Evolutionary conservation across 2,329 filamentous ascomycete species (phyloP).

Genomic region (Bipolaris cookei): DNA sequence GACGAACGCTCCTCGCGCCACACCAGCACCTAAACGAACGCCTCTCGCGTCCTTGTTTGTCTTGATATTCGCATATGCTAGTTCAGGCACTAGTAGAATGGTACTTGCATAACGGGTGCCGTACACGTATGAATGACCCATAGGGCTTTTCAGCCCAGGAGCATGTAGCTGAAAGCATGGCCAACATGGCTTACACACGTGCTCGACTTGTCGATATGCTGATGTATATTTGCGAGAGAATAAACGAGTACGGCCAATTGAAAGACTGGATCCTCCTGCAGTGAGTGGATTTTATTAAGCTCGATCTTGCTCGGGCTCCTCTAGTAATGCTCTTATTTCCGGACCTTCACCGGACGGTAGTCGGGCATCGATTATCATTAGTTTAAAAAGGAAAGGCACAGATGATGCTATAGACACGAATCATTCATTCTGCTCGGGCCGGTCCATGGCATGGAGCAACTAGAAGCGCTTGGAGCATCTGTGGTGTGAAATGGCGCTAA

Average conservation of each 20-base stretch:
- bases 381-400: not conserved
- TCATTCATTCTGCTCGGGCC: slow-evolving; percentile 24
- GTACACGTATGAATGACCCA: slow-evolving; percentile 23
- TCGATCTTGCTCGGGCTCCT: slow-evolving; percentile 34
- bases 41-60: slow-evolving; percentile 33
- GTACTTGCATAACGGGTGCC: slow-evolving; percentile 26
- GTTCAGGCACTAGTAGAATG: slow-evolving; percentile 18
- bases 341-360: slow-evolving; percentile 4
- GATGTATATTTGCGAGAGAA: slow-evolving; percentile 14
- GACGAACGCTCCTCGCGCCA: slow-evolving; percentile 39
- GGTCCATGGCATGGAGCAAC: slow-evolving; percentile 29
- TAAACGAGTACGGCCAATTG: slow-evolving; percentile 11
- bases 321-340: slow-evolving; percentile 14
- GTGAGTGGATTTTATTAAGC: slow-evolving; percentile 10
- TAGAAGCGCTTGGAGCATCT: slow-evolving; percentile 13
- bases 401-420: not conserved
- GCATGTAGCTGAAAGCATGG: slow-evolving; percentile 25
- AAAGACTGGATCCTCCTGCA: slow-evolving; percentile 17
- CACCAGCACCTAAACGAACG: slow-evolving; percentile 31
- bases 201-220: slow-evolving; percentile 14
- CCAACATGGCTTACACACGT: slow-evolving; percentile 21
- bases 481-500: slow-evolving; percentile 27
- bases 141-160: slow-evolving; percentile 26
- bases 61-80: slow-evolving; percentile 13
- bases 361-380: slow-evolving; percentile 2